phyloP scores from a whole-genome alignment of 225 moss, liverwort and hornwort genomes.

The Lunularia cruciata region DNA sequence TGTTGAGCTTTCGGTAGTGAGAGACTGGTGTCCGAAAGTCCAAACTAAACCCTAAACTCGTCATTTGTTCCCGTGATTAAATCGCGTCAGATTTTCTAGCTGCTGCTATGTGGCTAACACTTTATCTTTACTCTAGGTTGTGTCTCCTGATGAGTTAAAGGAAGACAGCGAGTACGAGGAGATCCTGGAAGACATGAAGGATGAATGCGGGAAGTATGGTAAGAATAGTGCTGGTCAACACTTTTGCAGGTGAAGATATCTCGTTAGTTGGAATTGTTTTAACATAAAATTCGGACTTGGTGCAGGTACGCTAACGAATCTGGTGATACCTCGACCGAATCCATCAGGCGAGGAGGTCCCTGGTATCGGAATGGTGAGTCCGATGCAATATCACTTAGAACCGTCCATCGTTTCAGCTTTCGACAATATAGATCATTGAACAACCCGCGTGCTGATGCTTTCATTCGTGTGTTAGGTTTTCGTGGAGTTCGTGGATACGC shows the following conservation, averaged over 20 bases:
- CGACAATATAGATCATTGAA: too few species aligned
- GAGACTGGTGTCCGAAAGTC: too few species aligned
- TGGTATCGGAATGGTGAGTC: conserved; percentile 52
- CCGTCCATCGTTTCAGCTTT: background rate
- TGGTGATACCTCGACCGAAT: conserved; percentile 48
- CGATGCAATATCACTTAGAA: background rate
- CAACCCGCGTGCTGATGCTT: background rate
- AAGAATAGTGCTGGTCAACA: conserved; percentile 3
- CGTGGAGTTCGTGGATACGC: conserved; percentile 67
- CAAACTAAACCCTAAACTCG: too few species aligned
- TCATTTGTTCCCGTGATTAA: too few species aligned
- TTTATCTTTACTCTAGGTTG: conserved; percentile 50
- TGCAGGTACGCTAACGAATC: conserved; percentile 43
- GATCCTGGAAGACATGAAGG: conserved; percentile 93
- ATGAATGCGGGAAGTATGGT: conserved; percentile 96
- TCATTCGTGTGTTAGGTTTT: conserved; percentile 53
- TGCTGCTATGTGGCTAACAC: background rate
- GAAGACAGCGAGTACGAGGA: conserved; percentile 83
- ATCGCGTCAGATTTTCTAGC: too few species aligned
- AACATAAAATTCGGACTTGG: background rate
- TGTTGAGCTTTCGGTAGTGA: too few species aligned
- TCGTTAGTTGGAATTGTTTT: background rate
- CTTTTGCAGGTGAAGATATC: background rate
- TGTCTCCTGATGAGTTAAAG: conserved; percentile 81
- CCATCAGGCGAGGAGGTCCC: conserved; percentile 45